phyloP scores from a whole-genome alignment of 805 yeast genomes.

The Lachancea meyersii region DNA sequence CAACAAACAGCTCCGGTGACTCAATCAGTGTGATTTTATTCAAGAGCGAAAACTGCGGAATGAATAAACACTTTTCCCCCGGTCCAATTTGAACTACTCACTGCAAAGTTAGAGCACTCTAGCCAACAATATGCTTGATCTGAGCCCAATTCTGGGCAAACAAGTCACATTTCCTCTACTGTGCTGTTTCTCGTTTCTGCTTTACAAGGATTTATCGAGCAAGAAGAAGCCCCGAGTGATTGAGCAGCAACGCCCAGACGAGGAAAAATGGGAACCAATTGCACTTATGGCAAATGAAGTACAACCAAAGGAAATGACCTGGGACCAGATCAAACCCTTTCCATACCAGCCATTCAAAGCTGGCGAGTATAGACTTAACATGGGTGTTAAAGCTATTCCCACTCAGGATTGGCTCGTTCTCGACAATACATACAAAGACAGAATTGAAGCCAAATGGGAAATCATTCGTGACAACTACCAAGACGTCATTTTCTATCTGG shows the following conservation, averaged over 20 bases:
- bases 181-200: conserved; percentile 15
- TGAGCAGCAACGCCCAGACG: not conserved
- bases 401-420: conserved; percentile 53
- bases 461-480: conserved; percentile 14
- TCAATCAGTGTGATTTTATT: no score
- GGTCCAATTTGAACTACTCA: not conserved
- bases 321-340: conserved; percentile 40
- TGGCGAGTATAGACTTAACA: conserved; percentile 53
- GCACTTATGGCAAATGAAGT: conserved; percentile 36
- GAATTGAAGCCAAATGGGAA: conserved; percentile 36
- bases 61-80: no score
- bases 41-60: no score
- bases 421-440: conserved; percentile 51
- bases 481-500: conserved; percentile 17
- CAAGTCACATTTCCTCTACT: conserved; percentile 22
- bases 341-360: conserved; percentile 55
- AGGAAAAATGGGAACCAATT: conserved; percentile 17
- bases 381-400: conserved; percentile 49
- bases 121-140: conserved; percentile 7
- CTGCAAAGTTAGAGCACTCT: no score
- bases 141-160: conserved; percentile 15
- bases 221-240: not conserved
- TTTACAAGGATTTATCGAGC: conserved; percentile 10
- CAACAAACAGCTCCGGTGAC: no score
- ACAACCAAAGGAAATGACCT: conserved; percentile 19